Evolutionary conservation across 768 basidiomycete genomes (phyloP).

Genomic region (Lentinula guzmanii): DNA sequence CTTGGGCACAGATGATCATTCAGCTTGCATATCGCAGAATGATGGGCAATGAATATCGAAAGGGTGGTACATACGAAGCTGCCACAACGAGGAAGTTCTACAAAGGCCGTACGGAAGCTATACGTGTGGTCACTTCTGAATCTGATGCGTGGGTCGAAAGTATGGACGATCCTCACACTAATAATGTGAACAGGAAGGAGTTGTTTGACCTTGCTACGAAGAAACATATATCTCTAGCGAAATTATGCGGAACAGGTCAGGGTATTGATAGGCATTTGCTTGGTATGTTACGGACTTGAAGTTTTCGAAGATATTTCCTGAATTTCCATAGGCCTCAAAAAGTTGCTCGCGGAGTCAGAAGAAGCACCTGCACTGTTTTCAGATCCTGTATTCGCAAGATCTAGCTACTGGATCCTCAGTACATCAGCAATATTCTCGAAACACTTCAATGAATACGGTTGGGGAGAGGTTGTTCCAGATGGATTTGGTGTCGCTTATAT

Average conservation of each 20-base stretch:
- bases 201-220: slow-evolving; percentile 57
- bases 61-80: slow-evolving; percentile 89
- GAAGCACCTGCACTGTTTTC: slow-evolving; percentile 62
- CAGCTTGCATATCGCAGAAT: slow-evolving; percentile 85
- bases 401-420: slow-evolving; percentile 82
- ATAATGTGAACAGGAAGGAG: slow-evolving; percentile 35
- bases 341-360: slow-evolving; percentile 57
- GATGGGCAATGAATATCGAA: slow-evolving; percentile 42
- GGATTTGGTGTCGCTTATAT: slow-evolving; percentile 95
- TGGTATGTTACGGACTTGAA: slow-evolving; percentile 36
- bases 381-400: slow-evolving; percentile 68
- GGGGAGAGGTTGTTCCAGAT: slow-evolving; percentile 91
- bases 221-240: slow-evolving; percentile 63
- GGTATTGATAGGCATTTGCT: slow-evolving; percentile 89
- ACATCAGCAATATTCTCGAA: slow-evolving; percentile 88
- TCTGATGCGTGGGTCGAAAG: slow-evolving; percentile 70
- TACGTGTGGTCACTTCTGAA: slow-evolving; percentile 75
- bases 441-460: slow-evolving; percentile 81
- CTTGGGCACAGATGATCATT: slow-evolving; percentile 90
- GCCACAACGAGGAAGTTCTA: slow-evolving; percentile 85
- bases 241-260: slow-evolving; percentile 54
- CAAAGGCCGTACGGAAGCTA: slow-evolving; percentile 93
- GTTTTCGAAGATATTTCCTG: not conserved
- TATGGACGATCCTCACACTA: slow-evolving; percentile 53
- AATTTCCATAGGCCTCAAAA: slow-evolving; percentile 55